Conservation (phyloP, 2,329 filamentous ascomycete genomes). For the Monosporascus sp. region DNA sequence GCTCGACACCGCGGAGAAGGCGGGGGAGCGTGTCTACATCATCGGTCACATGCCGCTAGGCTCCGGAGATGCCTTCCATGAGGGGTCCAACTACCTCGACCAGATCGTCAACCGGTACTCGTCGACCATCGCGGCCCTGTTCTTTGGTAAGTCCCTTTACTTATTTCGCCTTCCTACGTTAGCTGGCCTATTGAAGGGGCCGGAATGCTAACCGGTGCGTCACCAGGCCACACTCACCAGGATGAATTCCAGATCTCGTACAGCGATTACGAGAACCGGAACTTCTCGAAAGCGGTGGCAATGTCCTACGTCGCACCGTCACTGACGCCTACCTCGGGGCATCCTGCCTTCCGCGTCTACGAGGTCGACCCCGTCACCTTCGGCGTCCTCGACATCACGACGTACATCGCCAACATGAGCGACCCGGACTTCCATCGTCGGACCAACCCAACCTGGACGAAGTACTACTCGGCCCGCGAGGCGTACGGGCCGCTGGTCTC, state of each 20-base stretch:
- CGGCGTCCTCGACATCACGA: slow-evolving; percentile 46
- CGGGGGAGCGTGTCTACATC: slow-evolving; percentile 49
- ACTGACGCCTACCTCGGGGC: slow-evolving; percentile 48
- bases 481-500: slow-evolving; percentile 42
- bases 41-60: slow-evolving; percentile 53
- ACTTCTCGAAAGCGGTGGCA: slow-evolving; percentile 37
- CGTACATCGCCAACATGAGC: slow-evolving; percentile 49
- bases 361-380: slow-evolving; percentile 52
- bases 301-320: slow-evolving; percentile 51
- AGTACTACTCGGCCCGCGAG: slow-evolving; percentile 52
- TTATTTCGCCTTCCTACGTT: too few relatives aligned
- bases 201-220: background rate
- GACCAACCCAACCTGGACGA: slow-evolving; percentile 43
- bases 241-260: slow-evolving; percentile 54
- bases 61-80: slow-evolving; percentile 43
- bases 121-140: slow-evolving; percentile 48
- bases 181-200: too few relatives aligned
- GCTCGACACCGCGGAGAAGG: slow-evolving; percentile 46
- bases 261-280: slow-evolving; percentile 36
- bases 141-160: slow-evolving; percentile 35
- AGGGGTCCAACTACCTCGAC: slow-evolving; percentile 47
- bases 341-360: slow-evolving; percentile 54
- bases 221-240: slow-evolving; percentile 45
- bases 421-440: slow-evolving; percentile 34
- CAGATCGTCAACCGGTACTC: slow-evolving; percentile 49